A percentile compares a stretch with the other conserved stretches of the same genome.
Evolutionary conservation across 78 protist species (phyloP).

Genomic region (Bigelowiella natans): DNA sequence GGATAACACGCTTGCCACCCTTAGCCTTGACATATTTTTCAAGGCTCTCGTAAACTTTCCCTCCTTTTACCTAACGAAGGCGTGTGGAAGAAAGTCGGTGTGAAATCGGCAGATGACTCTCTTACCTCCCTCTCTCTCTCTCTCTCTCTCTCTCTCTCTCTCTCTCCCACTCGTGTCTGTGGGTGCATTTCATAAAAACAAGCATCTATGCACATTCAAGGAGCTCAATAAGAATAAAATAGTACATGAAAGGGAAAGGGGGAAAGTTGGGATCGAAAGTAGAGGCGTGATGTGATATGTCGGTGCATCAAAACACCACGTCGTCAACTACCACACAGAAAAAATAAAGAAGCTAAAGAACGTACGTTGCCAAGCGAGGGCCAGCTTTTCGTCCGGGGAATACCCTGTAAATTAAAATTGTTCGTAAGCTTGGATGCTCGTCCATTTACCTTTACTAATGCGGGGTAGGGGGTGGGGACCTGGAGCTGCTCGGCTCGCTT

Average conservation of each 20-base stretch:
- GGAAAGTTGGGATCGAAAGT: not conserved
- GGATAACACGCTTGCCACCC: slow-evolving; percentile 31
- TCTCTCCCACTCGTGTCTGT: too few species aligned
- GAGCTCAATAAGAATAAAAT: too few species aligned
- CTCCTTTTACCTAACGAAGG: not conserved
- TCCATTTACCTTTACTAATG: not conserved
- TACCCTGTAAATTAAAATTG: not conserved
- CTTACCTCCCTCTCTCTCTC: too few species aligned
- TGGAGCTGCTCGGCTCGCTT: not conserved
- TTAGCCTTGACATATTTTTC: not conserved
- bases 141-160: too few species aligned
- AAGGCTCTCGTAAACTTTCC: not conserved
- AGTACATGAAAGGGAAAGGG: too few species aligned
- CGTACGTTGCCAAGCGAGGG: not conserved
- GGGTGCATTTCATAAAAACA: too few species aligned
- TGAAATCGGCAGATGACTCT: too few species aligned
- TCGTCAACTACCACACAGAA: not conserved
- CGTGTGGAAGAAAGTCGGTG: not conserved
- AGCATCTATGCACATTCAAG: too few species aligned
- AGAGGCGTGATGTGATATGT: not conserved
- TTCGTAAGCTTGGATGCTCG: not conserved
- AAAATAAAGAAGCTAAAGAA: not conserved
- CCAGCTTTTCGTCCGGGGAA: not conserved
- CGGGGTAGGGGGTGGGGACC: not conserved
- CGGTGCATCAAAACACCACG: not conserved